A percentile compares a stretch with the other conserved stretches of the same genome.
Conservation (phyloP, 345 rosid species). For the Lepidium sativum region DNA sequence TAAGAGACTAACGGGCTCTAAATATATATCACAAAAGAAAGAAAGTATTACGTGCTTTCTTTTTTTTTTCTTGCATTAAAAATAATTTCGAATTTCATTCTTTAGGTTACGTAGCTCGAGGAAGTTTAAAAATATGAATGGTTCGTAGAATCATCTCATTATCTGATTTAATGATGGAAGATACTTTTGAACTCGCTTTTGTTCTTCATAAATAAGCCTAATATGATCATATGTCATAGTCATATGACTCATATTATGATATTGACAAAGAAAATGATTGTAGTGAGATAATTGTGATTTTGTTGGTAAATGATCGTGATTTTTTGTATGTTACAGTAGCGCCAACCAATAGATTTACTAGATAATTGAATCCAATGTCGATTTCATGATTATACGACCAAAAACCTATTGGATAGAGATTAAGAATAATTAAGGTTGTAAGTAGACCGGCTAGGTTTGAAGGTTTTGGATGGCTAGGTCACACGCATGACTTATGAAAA, state of each 20-base stretch:
- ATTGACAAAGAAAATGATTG: neutral
- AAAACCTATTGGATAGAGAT: neutral
- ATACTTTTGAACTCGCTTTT: neutral
- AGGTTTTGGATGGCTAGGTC: neutral
- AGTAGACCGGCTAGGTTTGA: neutral
- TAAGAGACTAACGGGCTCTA: neutral
- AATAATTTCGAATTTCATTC: neutral
- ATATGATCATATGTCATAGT: neutral
- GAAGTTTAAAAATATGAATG: neutral
- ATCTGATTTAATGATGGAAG: neutral
- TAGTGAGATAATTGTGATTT: neutral
- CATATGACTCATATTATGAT: neutral
- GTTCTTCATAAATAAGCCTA: neutral
- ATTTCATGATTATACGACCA: neutral
- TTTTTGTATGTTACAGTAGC: neutral
- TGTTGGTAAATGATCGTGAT: slow-evolving; percentile 14
- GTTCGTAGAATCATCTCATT: neutral
- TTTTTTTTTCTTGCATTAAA: neutral
- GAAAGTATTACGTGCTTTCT: neutral
- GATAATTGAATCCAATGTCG: no score
- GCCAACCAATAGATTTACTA: neutral
- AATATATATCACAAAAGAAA: neutral
- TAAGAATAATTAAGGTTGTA: neutral
- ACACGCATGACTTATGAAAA: neutral
- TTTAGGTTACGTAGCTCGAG: neutral